Percentiles rank a stretch among this genome's conserved stretches.
These are phyloP conservation scores for Mucor indicus DNA, from an alignment of 371 early-diverging fungal species.

Conservation along the genomic window DNA sequence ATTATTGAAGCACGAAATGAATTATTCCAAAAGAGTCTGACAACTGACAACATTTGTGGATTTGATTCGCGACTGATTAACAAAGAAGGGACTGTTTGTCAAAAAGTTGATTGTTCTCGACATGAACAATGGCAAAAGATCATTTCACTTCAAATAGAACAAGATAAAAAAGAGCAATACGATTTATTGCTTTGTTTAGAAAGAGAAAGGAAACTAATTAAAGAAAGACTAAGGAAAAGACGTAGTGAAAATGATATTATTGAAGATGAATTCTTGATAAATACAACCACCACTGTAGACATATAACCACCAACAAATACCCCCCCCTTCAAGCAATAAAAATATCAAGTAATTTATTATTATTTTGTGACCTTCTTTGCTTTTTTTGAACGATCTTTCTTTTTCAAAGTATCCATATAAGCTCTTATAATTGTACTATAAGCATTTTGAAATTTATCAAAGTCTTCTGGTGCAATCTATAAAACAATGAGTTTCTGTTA, in stretches of 20 bases:
- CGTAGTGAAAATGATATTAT: slow-evolving; percentile 9
- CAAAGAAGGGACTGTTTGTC: slow-evolving; percentile 5
- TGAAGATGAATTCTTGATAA: too few relatives aligned
- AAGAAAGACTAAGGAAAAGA: slow-evolving; percentile 16
- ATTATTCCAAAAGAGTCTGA: slow-evolving; percentile 18
- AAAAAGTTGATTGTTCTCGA: slow-evolving; percentile 20
- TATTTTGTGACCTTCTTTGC: slow-evolving; percentile 26
- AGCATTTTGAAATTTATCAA: slow-evolving; percentile 37
- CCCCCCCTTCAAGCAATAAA: too few relatives aligned
- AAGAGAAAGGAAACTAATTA: slow-evolving; percentile 13
- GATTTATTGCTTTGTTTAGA: slow-evolving; percentile 1
- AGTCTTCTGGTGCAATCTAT: slow-evolving; percentile 39
- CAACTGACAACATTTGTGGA: slow-evolving; percentile 33
- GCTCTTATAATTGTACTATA: slow-evolving; percentile 45
- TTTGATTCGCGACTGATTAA: slow-evolving; percentile 43
- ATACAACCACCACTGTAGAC: too few relatives aligned
- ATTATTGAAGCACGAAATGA: neutral
- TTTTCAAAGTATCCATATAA: slow-evolving; percentile 50
- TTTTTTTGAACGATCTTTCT: slow-evolving; percentile 45
- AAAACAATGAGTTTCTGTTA: neutral
- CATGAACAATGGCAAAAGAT: slow-evolving; percentile 41
- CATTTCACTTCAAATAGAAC: neutral
- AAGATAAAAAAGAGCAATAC: slow-evolving; percentile 15
- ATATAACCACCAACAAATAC: too few relatives aligned
- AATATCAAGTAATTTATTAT: too few relatives aligned